Conservation (phyloP, 179 eudicot genomes). For the Sideroxylon spinosum region DNA sequence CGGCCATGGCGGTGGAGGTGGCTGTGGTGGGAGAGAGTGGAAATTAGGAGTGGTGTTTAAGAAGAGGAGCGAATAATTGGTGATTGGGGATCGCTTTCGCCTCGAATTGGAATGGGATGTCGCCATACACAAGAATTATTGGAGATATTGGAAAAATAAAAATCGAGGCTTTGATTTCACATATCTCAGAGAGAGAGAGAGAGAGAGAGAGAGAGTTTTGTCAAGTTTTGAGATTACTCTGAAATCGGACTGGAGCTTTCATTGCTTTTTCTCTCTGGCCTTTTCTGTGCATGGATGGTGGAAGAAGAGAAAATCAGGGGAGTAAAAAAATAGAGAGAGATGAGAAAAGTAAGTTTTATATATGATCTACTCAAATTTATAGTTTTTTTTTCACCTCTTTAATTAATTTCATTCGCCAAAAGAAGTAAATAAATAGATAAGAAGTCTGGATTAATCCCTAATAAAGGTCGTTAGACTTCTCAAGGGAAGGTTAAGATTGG, state of each 20-base stretch:
- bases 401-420: too few species aligned
- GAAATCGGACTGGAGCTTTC: neutral
- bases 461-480: too few species aligned
- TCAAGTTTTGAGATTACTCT: neutral
- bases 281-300: neutral
- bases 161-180: neutral
- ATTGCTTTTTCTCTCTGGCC: neutral
- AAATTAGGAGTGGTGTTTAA: neutral
- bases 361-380: too few species aligned
- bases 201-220: too few species aligned
- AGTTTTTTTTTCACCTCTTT: too few species aligned
- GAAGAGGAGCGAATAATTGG: slow-evolving; percentile 15
- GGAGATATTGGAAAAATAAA: neutral
- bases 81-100: slow-evolving; percentile 13
- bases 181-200: neutral
- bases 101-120: slow-evolving; percentile 13
- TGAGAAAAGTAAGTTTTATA: too few species aligned
- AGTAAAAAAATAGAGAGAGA: too few species aligned
- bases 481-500: too few species aligned
- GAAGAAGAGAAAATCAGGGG: neutral
- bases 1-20: slow-evolving; percentile 18
- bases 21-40: slow-evolving; percentile 8
- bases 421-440: too few species aligned
- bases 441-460: too few species aligned
- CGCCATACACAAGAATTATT: slow-evolving; percentile 14